Evolutionary conservation across 441 rosid species (phyloP).

Genomic region (Bocquillonia castaneifolia): DNA sequence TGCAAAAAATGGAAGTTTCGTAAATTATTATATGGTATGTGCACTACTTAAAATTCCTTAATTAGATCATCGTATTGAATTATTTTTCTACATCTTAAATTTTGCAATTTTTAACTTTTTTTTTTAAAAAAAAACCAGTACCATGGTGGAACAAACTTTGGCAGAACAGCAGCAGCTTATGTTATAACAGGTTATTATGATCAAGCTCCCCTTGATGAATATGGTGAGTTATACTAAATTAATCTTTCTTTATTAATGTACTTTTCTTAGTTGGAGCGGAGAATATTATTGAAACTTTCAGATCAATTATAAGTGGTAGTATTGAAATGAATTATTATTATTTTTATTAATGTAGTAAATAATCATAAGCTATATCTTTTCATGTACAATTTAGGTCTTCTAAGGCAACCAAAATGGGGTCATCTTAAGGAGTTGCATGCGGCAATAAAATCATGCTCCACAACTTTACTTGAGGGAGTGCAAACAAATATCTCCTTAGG

Average conservation of each 20-base stretch:
- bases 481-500: conserved; percentile 57
- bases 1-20: conserved; percentile 68
- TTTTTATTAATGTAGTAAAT: too few relatives aligned
- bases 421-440: conserved; percentile 76
- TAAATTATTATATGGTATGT: conserved; percentile 92
- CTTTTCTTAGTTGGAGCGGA: too few relatives aligned
- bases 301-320: too few relatives aligned
- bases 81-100: background rate
- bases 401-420: conserved; percentile 81
- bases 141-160: conserved; percentile 92
- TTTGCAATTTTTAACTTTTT: background rate
- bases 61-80: background rate
- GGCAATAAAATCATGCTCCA: conserved; percentile 51
- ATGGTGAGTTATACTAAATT: conserved; percentile 39
- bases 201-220: conserved; percentile 92
- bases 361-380: too few relatives aligned
- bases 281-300: too few relatives aligned
- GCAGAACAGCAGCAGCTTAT: conserved; percentile 69
- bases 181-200: conserved; percentile 74
- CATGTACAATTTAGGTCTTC: conserved; percentile 39
- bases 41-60: background rate
- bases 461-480: conserved; percentile 51
- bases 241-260: too few relatives aligned
- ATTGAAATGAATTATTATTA: too few relatives aligned
- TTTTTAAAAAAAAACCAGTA: conserved; percentile 31